Base-by-base conservation (phyloP, 75 land plant species). In the Pinus albicaulis region DNA sequence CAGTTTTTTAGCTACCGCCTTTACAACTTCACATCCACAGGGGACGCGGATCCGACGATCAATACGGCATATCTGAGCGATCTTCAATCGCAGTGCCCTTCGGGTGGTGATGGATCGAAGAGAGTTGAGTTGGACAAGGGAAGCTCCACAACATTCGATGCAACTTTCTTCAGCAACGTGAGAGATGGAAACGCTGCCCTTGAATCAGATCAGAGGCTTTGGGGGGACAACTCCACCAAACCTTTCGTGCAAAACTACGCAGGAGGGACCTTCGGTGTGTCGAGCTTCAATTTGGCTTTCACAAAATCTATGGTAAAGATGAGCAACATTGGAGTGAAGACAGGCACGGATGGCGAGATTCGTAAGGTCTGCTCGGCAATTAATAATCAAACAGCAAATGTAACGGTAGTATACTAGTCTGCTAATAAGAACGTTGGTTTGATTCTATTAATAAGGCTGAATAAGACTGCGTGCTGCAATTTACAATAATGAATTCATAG, bases 1-100 rank as follows among this genome's bases (percentile, higher is more conserved):
- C 61, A 72, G 73, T 78, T 82, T 66, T 78, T 93, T 83, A 78
- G 79, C 65, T 72, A 83, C 60, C 80, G 95, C 25, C 91, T 92
- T 5, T 93, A 80, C 87, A 78, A 89, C 86, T 31, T 31, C 31
- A 31, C 31, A 31, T 31, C 31, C 2, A 31, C 31, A 31, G 31
- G 31, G 31, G 31, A 31, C 31, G 31, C 31, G 1, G 31, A 31
- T 31, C 31, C 31, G 31, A 31, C 31, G 2, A 31, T 31, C 31
- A 31, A 31, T 31, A 31, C 31, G 1, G 31, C 31, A 31, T 31
- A 31, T 2, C 31, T 31, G 31, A 11, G 65, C 10, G 65, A 80
- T 20, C 79, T 90, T 3, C 84, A 79, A 19, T 8, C 75, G 3
- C 31, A 26, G 28, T 88, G 92, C 73, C 92, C 92, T 1, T 52